These are phyloP conservation scores for Erysimum cheiranthoides DNA, from an alignment of 345 rosid genomes.

Conservation along the genomic window DNA sequence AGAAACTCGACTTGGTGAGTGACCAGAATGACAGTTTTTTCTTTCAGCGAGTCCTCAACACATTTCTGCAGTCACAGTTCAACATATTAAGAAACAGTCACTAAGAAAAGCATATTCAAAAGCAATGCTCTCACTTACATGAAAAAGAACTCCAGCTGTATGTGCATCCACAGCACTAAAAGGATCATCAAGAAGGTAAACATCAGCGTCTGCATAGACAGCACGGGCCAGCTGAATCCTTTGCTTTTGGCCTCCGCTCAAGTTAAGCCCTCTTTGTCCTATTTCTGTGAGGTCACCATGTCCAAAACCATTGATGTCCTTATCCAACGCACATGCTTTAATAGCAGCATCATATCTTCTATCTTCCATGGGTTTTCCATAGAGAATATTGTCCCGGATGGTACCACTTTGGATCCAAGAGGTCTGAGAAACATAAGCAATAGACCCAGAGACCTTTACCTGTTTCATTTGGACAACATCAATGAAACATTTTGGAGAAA, in stretches of 20 bases:
- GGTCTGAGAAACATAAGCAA: slow-evolving; percentile 79
- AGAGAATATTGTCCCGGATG: slow-evolving; percentile 70
- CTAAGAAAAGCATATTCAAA: slow-evolving; percentile 7
- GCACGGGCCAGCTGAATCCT: slow-evolving; percentile 86
- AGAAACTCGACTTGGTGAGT: slow-evolving; percentile 93
- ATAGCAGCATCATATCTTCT: slow-evolving; percentile 60
- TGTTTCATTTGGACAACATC: slow-evolving; percentile 32
- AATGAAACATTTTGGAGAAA: slow-evolving; percentile 10
- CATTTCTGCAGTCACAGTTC: slow-evolving; percentile 62
- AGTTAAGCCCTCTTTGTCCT: slow-evolving; percentile 84
- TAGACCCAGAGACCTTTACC: slow-evolving; percentile 62
- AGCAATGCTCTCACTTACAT: slow-evolving; percentile 50
- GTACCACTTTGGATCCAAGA: slow-evolving; percentile 93
- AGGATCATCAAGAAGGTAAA: slow-evolving; percentile 83
- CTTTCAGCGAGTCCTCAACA: slow-evolving; percentile 58
- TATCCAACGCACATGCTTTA: slow-evolving; percentile 71
- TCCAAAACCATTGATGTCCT: slow-evolving; percentile 63
- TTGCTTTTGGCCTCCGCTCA: slow-evolving; percentile 96
- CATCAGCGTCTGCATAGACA: slow-evolving; percentile 73
- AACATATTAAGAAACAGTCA: slow-evolving; percentile 9
- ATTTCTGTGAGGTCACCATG: slow-evolving; percentile 86
- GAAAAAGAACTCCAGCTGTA: slow-evolving; percentile 71
- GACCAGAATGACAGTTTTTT: slow-evolving; percentile 74
- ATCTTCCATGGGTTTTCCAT: slow-evolving; percentile 65
- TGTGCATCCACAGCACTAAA: slow-evolving; percentile 90